These are phyloP conservation scores for Flaveria bidentis DNA, from an alignment of 129 eudicot species.

Conservation along the genomic window DNA sequence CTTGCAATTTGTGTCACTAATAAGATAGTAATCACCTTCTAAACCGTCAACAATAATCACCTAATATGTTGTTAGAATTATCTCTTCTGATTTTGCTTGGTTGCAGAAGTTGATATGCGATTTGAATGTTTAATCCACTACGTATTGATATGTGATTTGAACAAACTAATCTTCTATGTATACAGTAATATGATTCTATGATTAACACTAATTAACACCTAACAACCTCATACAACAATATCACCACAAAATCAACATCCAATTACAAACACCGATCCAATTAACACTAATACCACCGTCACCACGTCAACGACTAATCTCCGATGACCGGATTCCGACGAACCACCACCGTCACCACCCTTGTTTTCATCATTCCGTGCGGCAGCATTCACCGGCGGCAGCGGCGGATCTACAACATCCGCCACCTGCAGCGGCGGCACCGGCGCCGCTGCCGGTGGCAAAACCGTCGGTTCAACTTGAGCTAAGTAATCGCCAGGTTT, in stretches of 20 bases:
- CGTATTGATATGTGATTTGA: too few species aligned
- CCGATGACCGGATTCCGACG: slow-evolving; percentile 25
- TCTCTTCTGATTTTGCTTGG: too few species aligned
- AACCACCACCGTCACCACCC: not conserved
- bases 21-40: too few species aligned
- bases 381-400: slow-evolving; percentile 48
- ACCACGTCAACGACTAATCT: slow-evolving; percentile 15
- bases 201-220: too few species aligned
- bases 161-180: too few species aligned
- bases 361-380: slow-evolving; percentile 16
- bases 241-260: slow-evolving; percentile 21
- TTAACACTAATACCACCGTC: slow-evolving; percentile 31
- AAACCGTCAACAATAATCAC: too few species aligned
- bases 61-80: too few species aligned
- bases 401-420: slow-evolving; percentile 68
- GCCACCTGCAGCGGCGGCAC: slow-evolving; percentile 39
- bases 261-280: slow-evolving; percentile 18
- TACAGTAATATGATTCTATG: too few species aligned
- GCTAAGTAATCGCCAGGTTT: slow-evolving; percentile 48
- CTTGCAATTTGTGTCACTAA: too few species aligned
- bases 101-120: too few species aligned
- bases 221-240: not conserved
- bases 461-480: slow-evolving; percentile 23
- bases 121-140: too few species aligned
- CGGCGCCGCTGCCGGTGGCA: slow-evolving; percentile 63